Evolutionary conservation across 2,329 filamentous ascomycete species (phyloP).

Genomic region (Amauroascus verrucosus): DNA sequence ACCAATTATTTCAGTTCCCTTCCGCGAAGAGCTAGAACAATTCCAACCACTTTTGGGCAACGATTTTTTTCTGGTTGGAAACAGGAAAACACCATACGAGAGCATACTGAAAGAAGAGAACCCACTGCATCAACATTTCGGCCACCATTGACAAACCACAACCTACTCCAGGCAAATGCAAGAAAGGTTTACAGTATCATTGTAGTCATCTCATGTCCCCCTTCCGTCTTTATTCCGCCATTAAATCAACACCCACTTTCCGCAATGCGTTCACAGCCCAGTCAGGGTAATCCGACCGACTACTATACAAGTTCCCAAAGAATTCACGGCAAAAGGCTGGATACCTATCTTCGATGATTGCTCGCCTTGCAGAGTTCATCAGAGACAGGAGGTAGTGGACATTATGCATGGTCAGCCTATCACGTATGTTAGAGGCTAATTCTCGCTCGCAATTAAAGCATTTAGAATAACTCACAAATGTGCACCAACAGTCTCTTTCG

Average conservation of each 20-base stretch:
- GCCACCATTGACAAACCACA: not conserved
- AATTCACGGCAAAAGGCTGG: conserved; percentile 68
- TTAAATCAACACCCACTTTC: conserved; percentile 68
- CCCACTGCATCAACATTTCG: not conserved
- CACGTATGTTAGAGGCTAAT: not conserved
- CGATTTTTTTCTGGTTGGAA: too few species aligned
- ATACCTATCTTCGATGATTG: conserved; percentile 72
- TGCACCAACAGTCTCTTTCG: conserved; percentile 90
- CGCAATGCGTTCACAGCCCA: conserved; percentile 77
- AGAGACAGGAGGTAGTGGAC: conserved; percentile 82
- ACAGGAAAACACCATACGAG: too few species aligned
- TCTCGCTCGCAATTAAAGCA: not conserved
- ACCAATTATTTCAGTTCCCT: not conserved
- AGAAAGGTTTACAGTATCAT: too few species aligned
- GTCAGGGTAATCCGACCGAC: conserved; percentile 57
- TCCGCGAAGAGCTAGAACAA: not conserved
- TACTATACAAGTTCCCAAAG: conserved; percentile 62
- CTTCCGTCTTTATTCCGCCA: conserved; percentile 26
- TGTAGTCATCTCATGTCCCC: too few species aligned
- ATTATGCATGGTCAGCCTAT: conserved; percentile 80
- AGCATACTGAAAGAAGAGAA: too few species aligned
- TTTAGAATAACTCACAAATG: conserved; percentile 42
- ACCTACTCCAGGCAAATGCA: not conserved
- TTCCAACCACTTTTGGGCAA: too few species aligned
- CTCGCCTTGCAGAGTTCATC: conserved; percentile 63